Evolutionary conservation across 163 green algal genomes (phyloP), one percentile per base, ranked within the genome.

Genomic region (Scenedesmus sp.): DNA sequence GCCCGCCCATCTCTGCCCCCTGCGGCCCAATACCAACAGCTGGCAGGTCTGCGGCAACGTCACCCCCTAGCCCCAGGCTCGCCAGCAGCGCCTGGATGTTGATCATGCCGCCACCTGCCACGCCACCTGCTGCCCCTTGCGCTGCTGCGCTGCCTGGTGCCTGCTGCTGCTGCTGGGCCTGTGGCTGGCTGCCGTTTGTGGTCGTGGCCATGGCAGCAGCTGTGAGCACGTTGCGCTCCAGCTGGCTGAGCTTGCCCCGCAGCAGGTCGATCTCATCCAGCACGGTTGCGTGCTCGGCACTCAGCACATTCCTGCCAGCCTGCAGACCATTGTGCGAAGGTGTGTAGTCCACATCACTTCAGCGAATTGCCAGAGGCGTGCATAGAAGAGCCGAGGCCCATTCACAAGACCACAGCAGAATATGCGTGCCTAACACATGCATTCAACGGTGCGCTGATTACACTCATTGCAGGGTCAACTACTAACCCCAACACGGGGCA

Each of bases 251-350:
- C 92, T 96, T 95, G 62, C 57, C 62, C 0, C 96, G 85, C 85
- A 99, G 94, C 91, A 89, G 94, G 86, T 98, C 97, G 20, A 99
- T 97, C 90, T 99, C 97, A 54, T 98, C 96, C 82, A 99, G 89
- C 20, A 97, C 97, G 34, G 94, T 95, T 76, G 92, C 84, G 91
- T 91, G 92, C 84, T 93, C 83, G 4, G 67, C 70, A 60, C 94
- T 90, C 88, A 91, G 92, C 79, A 82, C 94, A 74, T 90, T 97
- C 94, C 89, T 94, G 91, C n/a, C 88, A 87, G 23, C 96, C 86
- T 90, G 86, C 67, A 70, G 18, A 16, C 46, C 5, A 12, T 23
- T 73, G 2, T 34, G 23, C 12, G 16, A 46, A 46, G 34, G 34
- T 46, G 34, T 46, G 34, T 46, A 46, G 34, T 46, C 34, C 34